Percentiles rank a stretch among this genome's conserved stretches.
phyloP scores from a whole-genome alignment of 805 yeast species.

The Martiniozyma abietophila region DNA sequence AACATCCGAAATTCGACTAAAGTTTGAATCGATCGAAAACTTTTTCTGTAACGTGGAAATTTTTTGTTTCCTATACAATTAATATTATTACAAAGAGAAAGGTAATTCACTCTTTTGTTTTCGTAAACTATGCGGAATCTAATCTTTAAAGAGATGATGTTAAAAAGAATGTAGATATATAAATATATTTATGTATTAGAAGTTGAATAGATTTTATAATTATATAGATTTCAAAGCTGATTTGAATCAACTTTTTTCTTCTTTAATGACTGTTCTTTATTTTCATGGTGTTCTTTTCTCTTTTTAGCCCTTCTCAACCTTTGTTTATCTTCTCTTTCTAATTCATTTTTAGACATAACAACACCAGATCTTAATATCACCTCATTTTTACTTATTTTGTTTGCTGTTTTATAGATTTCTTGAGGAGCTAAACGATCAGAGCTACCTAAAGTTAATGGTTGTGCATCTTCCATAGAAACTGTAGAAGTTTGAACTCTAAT shows the following conservation, averaged over 20 bases:
- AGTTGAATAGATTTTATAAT: background rate
- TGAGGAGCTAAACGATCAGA: conserved; percentile 87
- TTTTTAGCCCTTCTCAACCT: conserved; percentile 80
- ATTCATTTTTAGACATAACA: conserved; percentile 71
- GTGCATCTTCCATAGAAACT: conserved; percentile 91
- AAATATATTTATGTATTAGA: background rate
- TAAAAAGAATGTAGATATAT: no score
- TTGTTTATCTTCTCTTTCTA: conserved; percentile 77
- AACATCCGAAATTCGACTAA: no score
- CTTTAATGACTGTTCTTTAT: conserved; percentile 23
- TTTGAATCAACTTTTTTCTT: conserved; percentile 19
- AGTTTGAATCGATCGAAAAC: no score
- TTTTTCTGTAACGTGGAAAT: no score
- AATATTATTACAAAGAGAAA: no score
- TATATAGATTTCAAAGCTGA: conserved; percentile 8
- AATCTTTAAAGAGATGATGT: no score
- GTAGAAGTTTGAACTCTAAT: conserved; percentile 78
- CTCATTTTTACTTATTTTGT: conserved; percentile 41
- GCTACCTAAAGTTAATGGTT: conserved; percentile 72
- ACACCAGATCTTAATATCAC: conserved; percentile 69
- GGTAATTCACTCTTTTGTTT: no score
- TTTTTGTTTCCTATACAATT: no score
- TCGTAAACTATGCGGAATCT: no score
- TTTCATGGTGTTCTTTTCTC: conserved; percentile 44
- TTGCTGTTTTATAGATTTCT: conserved; percentile 60